Evolutionary conservation across 345 rosid species (phyloP), one percentile per base, ranked within the genome.

Genomic region (Mercurialis annua): DNA sequence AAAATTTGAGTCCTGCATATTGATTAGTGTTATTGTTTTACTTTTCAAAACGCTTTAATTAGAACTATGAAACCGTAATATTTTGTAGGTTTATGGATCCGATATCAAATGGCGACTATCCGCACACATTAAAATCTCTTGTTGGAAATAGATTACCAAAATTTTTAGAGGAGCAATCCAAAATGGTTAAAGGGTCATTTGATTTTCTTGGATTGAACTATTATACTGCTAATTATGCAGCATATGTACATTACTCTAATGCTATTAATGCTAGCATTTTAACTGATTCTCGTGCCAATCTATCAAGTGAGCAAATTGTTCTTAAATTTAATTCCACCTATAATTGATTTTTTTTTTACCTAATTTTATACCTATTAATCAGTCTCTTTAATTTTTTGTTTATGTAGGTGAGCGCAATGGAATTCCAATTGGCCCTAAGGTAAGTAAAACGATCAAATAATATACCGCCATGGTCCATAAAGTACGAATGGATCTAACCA

Each of bases 171-270:
- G 61, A 69, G 53, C 71, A 85, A 47, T 77, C 81, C 0, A 6
- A 53, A 27, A 57, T 79, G 71, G 14, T 83, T 16, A 83, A 80
- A 68, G 82, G 84, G 6, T 83, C 90, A 7, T 66, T 73, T 27
- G 87, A 83, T 80, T 86, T 81, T 70, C 64, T 81, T 0, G 86
- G 86, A 36, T 31, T 86, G 34, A 86, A 83, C 64, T 86, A 83
- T 64, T 86, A 83, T 49, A 73, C 81, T 0, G 40, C 83, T 21
- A 3, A 43, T 52, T 86, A 76, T 54, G 86, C 78, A 26, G 29
- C 61, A 1, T 16, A 68, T 57, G 55, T 38, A 11, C 67, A 77
- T 3, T 4, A 1, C 5, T 5, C 40, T 8, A 46, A 43, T n/a
- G 23, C n/a, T 15, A 20, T 26, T 6, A 31, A 74, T 15, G 31